Conservation (phyloP, 2,329 filamentous ascomycete species). For the Diaporthe destruens region DNA sequence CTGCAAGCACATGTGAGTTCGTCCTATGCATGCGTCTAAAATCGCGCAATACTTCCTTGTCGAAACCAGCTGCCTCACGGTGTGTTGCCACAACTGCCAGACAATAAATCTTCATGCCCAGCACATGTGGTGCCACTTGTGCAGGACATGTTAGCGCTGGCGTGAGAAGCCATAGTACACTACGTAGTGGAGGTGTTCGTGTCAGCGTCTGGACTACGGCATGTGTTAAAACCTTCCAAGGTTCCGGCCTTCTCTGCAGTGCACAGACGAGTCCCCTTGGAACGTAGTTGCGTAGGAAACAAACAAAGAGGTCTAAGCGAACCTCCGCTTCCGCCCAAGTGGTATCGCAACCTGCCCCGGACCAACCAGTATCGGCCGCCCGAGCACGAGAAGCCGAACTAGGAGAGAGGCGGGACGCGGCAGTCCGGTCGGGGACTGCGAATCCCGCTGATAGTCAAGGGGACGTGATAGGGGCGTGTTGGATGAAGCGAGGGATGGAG, state of each 20-base stretch:
- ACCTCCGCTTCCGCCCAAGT: constrained; percentile 24
- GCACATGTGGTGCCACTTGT: background rate
- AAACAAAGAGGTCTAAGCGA: constrained; percentile 19
- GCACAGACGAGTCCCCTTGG: constrained; percentile 18
- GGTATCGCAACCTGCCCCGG: background rate
- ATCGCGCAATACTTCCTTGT: background rate
- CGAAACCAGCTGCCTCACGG: constrained; percentile 3
- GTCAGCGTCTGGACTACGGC: constrained; percentile 30
- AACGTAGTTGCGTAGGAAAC: constrained; percentile 5
- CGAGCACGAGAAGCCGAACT: constrained; percentile 1
- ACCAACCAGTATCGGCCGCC: background rate
- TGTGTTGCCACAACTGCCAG: background rate
- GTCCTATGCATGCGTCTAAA: constrained; percentile 14
- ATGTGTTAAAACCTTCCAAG: constrained; percentile 32
- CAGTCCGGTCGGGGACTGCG: constrained; percentile 9
- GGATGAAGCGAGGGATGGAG: background rate
- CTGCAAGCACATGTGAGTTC: background rate
- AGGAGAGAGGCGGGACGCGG: background rate
- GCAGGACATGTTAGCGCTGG: constrained; percentile 17
- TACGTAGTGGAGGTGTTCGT: constrained; percentile 31
- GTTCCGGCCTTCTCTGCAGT: constrained; percentile 20
- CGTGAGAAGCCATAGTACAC: background rate
- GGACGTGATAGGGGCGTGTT: constrained; percentile 29
- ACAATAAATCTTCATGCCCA: background rate
- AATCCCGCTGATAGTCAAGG: constrained; percentile 4